A percentile compares a stretch with the other conserved stretches of the same genome.
Evolutionary conservation across 257 asterid species (phyloP).

Genomic region (Plantago elongata): DNA sequence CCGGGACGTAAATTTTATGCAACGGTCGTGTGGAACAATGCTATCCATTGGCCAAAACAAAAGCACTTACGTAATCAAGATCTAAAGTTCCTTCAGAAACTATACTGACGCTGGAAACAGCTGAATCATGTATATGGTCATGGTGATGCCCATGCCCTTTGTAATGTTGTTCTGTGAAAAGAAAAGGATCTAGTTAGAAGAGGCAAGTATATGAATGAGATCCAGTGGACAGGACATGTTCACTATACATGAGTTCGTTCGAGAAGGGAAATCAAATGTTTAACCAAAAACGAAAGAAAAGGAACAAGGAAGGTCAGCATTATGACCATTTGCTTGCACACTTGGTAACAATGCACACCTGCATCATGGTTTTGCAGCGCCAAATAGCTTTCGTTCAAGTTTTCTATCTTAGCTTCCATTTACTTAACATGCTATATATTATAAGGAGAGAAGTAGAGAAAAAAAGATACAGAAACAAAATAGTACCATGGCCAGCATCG

Average conservation of each 20-base stretch:
- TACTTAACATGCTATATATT: neutral
- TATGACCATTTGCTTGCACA: neutral
- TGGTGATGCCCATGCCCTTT: conserved; percentile 43
- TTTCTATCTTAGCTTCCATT: neutral
- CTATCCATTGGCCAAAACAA: conserved; percentile 7
- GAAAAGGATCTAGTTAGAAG: conserved; percentile 5
- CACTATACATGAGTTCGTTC: too few species aligned
- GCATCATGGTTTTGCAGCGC: neutral
- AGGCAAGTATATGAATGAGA: neutral
- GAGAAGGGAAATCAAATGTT: too few species aligned
- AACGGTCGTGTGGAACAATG: neutral
- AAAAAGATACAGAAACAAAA: neutral
- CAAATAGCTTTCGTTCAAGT: neutral
- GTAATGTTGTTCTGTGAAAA: conserved; percentile 52
- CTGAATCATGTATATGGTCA: conserved; percentile 74
- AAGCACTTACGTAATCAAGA: conserved; percentile 71
- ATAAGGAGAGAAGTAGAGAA: neutral
- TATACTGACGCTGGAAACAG: conserved; percentile 87
- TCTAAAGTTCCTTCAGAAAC: conserved; percentile 88
- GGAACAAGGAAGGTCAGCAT: neutral
- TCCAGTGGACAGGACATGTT: too few species aligned
- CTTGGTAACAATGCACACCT: neutral
- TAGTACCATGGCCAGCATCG: conserved; percentile 58
- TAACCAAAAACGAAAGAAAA: too few species aligned
- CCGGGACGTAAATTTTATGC: too few species aligned